Base-by-base conservation (phyloP, 2,329 filamentous ascomycete genomes). In the Sporothrix luriei region DNA sequence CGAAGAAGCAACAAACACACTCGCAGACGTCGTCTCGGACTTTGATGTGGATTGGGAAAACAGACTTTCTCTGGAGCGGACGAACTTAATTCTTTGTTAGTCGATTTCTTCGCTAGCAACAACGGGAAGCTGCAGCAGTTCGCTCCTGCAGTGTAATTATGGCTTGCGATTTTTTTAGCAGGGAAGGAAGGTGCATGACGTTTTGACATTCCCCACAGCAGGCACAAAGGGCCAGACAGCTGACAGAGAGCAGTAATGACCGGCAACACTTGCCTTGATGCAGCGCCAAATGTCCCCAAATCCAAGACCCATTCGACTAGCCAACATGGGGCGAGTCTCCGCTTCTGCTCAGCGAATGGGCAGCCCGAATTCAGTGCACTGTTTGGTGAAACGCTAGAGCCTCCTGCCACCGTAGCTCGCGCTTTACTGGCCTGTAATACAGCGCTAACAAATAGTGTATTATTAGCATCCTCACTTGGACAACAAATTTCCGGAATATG, bases 311-410 rank as follows among this genome's bases (percentile, higher is more conserved):
- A 43, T n/a, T 46, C 67, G 64, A 52, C 68, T 46, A 55, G 38
- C 51, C 68, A 70, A 70, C 68, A 70, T 70, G 68, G 68, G 68
- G 64, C 48, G 21, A 3, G 26, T 16, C 46, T 46, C 62, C 68
- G 64, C 64, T 66, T 70, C 67, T 62, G 54, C 43, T 70, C 54
- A 64, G 43, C 68, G 43, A 66, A 43, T 52, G 52, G 62, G 49
- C 14, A n/a, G 26, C 68, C 13, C 65, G 38, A 59, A 29, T 66
- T 14, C 33, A 46, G 51, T 19, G 43, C 51, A 40, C 59, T 46
- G 59, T 51, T 33, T 33, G 49, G 33, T 11, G 33, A 33, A 5
- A n/a, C 5, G 43, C 43, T n/a, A 48, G 24, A n/a, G 24, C 43
- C 43, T 21, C 29, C 29, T 29, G 29, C 29, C 29, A 38, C 33